Evolutionary conservation across 768 basidiomycete genomes (phyloP).

Genomic region (Amanita muscaria): DNA sequence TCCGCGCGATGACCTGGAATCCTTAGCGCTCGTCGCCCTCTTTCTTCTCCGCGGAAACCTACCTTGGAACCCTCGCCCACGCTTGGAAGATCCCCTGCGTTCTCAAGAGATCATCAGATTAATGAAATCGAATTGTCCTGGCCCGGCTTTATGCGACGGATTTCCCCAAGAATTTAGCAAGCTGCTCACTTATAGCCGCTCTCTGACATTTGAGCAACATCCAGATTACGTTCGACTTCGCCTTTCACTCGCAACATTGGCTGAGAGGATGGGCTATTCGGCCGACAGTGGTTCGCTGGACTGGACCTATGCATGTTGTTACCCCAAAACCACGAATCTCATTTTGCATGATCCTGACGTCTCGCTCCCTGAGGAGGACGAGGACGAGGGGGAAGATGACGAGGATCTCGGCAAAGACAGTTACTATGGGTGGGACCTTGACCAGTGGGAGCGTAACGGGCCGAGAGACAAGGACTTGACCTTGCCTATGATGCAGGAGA

Average conservation of each 20-base stretch:
- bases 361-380: conserved; percentile 11
- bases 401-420: conserved; percentile 11
- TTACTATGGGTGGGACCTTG: conserved; percentile 14
- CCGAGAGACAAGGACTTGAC: conserved; percentile 11
- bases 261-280: conserved; percentile 11
- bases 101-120: conserved; percentile 13
- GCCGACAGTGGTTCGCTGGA: conserved; percentile 13
- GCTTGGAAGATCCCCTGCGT: conserved; percentile 22
- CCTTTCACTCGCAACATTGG: conserved; percentile 11
- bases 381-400: conserved; percentile 8
- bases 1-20: conserved; percentile 48
- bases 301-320: conserved; percentile 15
- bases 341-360: conserved; percentile 11
- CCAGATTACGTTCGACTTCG: conserved; percentile 14
- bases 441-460: conserved; percentile 13
- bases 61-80: conserved; percentile 21
- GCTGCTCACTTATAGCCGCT: conserved; percentile 16
- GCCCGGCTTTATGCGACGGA: conserved; percentile 11
- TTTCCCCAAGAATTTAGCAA: conserved; percentile 17
- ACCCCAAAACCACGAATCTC: conserved; percentile 10
- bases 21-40: conserved; percentile 44
- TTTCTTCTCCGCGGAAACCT: conserved; percentile 45
- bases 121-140: conserved; percentile 11
- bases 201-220: conserved; percentile 16
- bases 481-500: conserved; percentile 12